Evolutionary conservation across 441 rosid genomes (phyloP).

Genomic region (Adansonia rubrostipa): DNA sequence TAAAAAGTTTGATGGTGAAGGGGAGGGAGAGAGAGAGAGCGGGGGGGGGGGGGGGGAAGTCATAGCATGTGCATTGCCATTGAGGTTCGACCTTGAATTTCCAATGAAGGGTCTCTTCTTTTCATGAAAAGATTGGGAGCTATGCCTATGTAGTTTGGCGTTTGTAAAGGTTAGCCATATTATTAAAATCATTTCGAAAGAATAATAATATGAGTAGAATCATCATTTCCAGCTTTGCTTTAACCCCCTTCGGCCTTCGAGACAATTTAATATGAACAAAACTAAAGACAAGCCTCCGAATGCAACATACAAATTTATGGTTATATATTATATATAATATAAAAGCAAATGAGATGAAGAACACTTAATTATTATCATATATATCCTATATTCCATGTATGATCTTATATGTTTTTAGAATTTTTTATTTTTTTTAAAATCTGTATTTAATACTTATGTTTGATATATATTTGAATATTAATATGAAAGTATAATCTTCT

Average conservation of each 20-base stretch:
- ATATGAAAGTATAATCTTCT: no score
- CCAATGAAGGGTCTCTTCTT: slow-evolving; percentile 62
- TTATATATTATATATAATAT: no score
- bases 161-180: slow-evolving; percentile 36
- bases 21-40: no score
- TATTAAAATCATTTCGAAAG: slow-evolving; percentile 14
- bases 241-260: background rate
- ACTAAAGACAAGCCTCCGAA: background rate
- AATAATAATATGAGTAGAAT: slow-evolving; percentile 21
- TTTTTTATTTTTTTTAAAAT: no score
- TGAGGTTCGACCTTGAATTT: slow-evolving; percentile 47
- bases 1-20: slow-evolving; percentile 29
- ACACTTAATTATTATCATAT: no score
- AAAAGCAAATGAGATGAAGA: background rate
- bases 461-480: no score
- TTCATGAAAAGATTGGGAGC: slow-evolving; percentile 57
- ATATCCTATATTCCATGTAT: no score
- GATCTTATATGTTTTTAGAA: no score
- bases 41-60: no score
- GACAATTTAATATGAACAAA: background rate
- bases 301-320: no score
- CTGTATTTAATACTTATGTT: no score
- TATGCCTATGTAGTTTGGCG: slow-evolving; percentile 43
- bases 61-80: slow-evolving; percentile 42
- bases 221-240: slow-evolving; percentile 24